These are phyloP conservation scores for Suillus plorans DNA, from an alignment of 768 basidiomycete genomes.

Conservation along the genomic window DNA sequence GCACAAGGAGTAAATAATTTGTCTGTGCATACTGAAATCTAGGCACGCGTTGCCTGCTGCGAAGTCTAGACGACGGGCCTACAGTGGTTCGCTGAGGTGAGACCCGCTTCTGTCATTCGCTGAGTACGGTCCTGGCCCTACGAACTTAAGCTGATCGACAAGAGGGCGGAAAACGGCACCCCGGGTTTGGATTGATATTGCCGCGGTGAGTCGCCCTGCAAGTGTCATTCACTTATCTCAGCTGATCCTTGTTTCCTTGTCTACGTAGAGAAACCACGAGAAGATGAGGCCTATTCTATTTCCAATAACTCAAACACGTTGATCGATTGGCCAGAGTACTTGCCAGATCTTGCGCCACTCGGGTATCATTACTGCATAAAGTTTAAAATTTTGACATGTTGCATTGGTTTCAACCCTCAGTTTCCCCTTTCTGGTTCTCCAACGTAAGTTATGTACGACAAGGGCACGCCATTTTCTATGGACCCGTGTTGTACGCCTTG, in stretches of 20 bases:
- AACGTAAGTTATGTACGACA: background rate
- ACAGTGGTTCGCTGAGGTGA: background rate
- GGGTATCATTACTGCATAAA: background rate
- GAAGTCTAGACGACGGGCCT: background rate
- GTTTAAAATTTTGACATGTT: background rate
- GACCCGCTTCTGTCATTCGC: background rate
- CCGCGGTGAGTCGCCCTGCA: background rate
- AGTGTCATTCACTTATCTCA: background rate
- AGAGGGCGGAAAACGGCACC: background rate
- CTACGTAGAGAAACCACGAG: background rate
- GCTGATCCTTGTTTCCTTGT: background rate
- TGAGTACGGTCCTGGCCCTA: background rate
- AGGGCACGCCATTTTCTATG: background rate
- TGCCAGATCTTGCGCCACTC: background rate
- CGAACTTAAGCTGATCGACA: background rate
- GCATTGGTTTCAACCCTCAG: background rate
- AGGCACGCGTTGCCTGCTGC: background rate
- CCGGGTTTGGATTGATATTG: background rate
- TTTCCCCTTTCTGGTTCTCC: background rate
- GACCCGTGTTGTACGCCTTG: background rate
- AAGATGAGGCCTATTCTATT: background rate
- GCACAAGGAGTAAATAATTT: background rate
- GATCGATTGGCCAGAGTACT: background rate
- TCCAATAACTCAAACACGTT: background rate
- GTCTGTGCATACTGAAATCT: too few species aligned